Evolutionary conservation across 2,329 filamentous ascomycete species (phyloP).

Genomic region (Emmonsia crescens): DNA sequence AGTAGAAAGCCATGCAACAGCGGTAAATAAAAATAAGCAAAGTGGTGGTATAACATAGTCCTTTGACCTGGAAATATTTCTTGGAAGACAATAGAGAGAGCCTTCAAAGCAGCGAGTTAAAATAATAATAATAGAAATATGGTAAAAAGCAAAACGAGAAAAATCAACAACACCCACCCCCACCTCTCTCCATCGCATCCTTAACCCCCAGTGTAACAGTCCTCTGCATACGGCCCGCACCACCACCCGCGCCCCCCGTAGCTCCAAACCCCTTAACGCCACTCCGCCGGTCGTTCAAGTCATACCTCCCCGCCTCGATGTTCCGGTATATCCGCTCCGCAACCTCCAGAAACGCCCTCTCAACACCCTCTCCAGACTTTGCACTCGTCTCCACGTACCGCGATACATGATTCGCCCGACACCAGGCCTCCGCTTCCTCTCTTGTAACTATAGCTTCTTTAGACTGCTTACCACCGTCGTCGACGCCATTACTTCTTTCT

Average conservation of each 20-base stretch:
- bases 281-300: conserved; percentile 82
- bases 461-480: conserved; percentile 5
- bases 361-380: conserved; percentile 89
- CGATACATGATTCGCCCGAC: conserved; percentile 69
- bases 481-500: conserved; percentile 19
- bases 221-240: conserved; percentile 21
- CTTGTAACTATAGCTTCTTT: conserved; percentile 50
- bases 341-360: conserved; percentile 84
- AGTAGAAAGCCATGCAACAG: not conserved
- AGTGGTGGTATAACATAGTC: not conserved
- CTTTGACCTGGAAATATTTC: not conserved
- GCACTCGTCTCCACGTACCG: conserved; percentile 94
- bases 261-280: conserved; percentile 63
- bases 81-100: not conserved
- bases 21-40: too few relatives aligned
- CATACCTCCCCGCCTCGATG: conserved; percentile 88
- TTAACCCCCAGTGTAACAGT: conserved; percentile 37
- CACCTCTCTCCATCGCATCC: conserved; percentile 35
- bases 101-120: not conserved
- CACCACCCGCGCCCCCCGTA: conserved; percentile 25
- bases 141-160: conserved; percentile 1
- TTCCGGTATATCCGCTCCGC: conserved; percentile 94
- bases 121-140: not conserved
- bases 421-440: conserved; percentile 85
- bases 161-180: conserved; percentile 28